Evolutionary conservation across 1,139 yeast species (phyloP), one percentile per base, ranked within the genome.

Genomic region (Pichia sp.): DNA sequence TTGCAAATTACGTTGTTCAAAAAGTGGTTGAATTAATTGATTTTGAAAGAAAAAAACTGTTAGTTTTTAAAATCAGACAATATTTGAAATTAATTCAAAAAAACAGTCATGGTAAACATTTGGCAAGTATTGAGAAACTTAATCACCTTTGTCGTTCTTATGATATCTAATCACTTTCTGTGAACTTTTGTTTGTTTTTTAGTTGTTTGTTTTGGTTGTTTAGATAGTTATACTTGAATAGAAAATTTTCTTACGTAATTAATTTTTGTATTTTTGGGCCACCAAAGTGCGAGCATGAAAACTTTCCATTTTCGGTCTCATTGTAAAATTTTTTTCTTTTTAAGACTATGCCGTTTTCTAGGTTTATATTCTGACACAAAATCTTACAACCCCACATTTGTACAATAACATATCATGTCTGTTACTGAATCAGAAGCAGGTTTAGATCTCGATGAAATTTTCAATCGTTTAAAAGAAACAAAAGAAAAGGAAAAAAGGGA

Each of bases 1-100:
- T 83, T 65, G 98, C 97, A 18, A 91, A 91, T 62, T 91, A 91
- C 60, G 99, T 91, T 35, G 87, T 91, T 43, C 98, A 91, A 63
- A 91, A 91, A 61, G 72, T 93, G 54, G 88, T 91, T 30, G 96
- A 86, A 52, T 84, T 85, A 3, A 76, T 93, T 8, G 74, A 72
- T 47, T 82, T 84, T 40, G 72, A 71, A 27, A 87, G 86, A 50
- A 80, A 80, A 64, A 71, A 66, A 38, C 58, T 74, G 26, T 68
- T 83, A 51, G 81, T 82, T 37, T 65, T 70, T 38, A 78, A 79
- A 50, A 76, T 80, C 47, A 70, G 78, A 56, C 77, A 77, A 42
- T 79, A 78, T 54, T 67, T 78, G 59, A 75, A 74, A 51, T 74
- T 76, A 49, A 75, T 78, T 37, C 71, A 76, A 16, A 75, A 72